A percentile compares a stretch with the other conserved stretches of the same genome.
Conservation (phyloP, 2,329 filamentous ascomycete genomes). For the Alternaria sp. region DNA sequence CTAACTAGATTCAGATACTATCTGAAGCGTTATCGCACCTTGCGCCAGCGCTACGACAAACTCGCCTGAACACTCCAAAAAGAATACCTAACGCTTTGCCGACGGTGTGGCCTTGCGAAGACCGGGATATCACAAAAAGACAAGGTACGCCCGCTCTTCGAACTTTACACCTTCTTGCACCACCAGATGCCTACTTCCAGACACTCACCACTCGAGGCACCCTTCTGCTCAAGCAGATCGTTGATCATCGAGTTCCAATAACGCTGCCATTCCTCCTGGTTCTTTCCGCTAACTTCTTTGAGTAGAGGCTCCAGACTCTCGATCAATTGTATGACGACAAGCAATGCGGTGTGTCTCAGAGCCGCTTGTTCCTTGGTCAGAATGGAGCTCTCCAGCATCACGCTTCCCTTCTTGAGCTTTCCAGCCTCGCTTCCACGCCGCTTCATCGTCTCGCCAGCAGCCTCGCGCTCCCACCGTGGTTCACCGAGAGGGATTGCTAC, state of each 20-base stretch:
- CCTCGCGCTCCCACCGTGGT: constrained; percentile 85
- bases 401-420: constrained; percentile 46
- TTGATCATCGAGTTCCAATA: constrained; percentile 90
- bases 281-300: constrained; percentile 83
- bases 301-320: constrained; percentile 85
- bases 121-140: constrained; percentile 37
- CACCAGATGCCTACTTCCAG: constrained; percentile 73
- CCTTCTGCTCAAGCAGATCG: constrained; percentile 80
- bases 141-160: constrained; percentile 27
- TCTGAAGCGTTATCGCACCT: constrained; percentile 85
- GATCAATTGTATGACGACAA: constrained; percentile 82
- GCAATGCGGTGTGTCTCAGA: constrained; percentile 78
- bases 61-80: constrained; percentile 20
- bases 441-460: constrained; percentile 53
- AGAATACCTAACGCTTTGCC: constrained; percentile 7
- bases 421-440: constrained; percentile 64
- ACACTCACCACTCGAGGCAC: constrained; percentile 84
- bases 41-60: constrained; percentile 79
- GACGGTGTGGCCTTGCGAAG: constrained; percentile 22
- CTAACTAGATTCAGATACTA: constrained; percentile 72
- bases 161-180: constrained; percentile 62
- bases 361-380: constrained; percentile 75
- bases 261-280: constrained; percentile 88
- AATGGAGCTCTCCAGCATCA: constrained; percentile 53
- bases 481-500: constrained; percentile 88